Percentiles rank a stretch among this genome's conserved stretches.
phyloP scores from a whole-genome alignment of 2,329 filamentous ascomycete genomes.

The Fusarium sp. region DNA sequence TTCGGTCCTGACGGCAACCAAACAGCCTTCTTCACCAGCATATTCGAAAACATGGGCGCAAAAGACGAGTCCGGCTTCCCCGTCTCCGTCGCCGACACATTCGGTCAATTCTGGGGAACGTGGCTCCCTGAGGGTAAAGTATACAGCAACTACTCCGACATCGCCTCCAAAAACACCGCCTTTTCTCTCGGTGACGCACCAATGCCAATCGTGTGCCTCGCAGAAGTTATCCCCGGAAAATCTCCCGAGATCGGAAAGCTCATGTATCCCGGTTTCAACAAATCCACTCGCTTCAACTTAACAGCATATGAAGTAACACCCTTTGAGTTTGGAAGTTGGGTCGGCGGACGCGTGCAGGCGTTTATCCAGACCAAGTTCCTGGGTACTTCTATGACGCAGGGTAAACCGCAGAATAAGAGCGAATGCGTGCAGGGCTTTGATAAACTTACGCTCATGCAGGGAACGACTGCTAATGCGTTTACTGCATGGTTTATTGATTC shows the following conservation, averaged over 20 bases:
- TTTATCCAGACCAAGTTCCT: conserved; percentile 43
- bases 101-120: conserved; percentile 41
- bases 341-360: conserved; percentile 39
- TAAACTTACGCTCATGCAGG: conserved; percentile 44
- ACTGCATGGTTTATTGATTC: conserved; percentile 39
- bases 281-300: conserved; percentile 41
- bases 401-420: conserved; percentile 36
- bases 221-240: conserved; percentile 41
- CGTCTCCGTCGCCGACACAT: conserved; percentile 38
- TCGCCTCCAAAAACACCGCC: conserved; percentile 12
- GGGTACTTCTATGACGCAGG: conserved; percentile 41
- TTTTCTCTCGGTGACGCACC: conserved; percentile 37
- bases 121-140: conserved; percentile 30
- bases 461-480: conserved; percentile 42
- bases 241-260: conserved; percentile 41
- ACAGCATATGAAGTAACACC: conserved; percentile 46
- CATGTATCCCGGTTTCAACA: conserved; percentile 41
- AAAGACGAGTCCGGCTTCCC: conserved; percentile 39
- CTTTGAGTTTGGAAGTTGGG: conserved; percentile 46
- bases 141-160: conserved; percentile 38
- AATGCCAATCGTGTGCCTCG: conserved; percentile 41
- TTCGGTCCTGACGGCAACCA: conserved; percentile 21
- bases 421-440: conserved; percentile 45
- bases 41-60: conserved; percentile 34
- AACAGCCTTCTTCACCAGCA: conserved; percentile 12